Evolutionary conservation across 1,284 basidiomycete species (phyloP), one percentile per base, ranked within the genome.

Genomic region (Kwoniella shivajii): DNA sequence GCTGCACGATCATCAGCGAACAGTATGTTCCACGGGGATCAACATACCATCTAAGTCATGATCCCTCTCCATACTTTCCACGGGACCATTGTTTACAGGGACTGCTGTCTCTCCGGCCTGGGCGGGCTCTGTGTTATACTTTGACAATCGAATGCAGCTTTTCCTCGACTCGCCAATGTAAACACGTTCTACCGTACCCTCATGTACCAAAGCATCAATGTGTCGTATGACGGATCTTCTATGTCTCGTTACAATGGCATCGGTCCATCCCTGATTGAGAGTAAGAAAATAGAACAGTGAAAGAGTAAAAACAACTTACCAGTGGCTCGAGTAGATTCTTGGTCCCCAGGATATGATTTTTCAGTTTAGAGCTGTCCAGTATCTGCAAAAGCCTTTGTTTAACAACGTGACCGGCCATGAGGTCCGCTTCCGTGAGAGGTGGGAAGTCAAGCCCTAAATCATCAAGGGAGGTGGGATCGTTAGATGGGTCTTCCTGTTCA

Each of bases 321-420:
- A 72, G 22, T 11, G 67, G 38, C 9, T 34, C 37, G 1, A 72
- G 60, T 1, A 76, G 59, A 34, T 71, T 64, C 33, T 63, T 65
- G n/a, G 57, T 59, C 11, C 63, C 59, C 3, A 77, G 57, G 4
- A 74, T 59, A 45, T 77, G 73, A 41, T 75, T 75, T 34, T 67
- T 65, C 46, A 77, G 57, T 1, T 55, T 57, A 1, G 73, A 72
- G 51, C 72, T 66, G 37, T 74, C 72, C 11, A 77, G 65, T 9
- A 75, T 58, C 14, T 57, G 60, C 27, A 73, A 37, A 24, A 77
- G 52, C 6, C 75, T 61, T 14, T 74, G 67, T 44, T 69, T 68
- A 14, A 73, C 60, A 13, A 72, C 54, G 38, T 70, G 67, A 0
- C 72, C 72, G 3, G 62, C 62, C 47, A 64, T 66, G 16, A 75